Percentiles rank a stretch among this genome's conserved stretches.
Evolutionary conservation across 208 protist species (phyloP).

Genomic region (Spongospora subterranea): DNA sequence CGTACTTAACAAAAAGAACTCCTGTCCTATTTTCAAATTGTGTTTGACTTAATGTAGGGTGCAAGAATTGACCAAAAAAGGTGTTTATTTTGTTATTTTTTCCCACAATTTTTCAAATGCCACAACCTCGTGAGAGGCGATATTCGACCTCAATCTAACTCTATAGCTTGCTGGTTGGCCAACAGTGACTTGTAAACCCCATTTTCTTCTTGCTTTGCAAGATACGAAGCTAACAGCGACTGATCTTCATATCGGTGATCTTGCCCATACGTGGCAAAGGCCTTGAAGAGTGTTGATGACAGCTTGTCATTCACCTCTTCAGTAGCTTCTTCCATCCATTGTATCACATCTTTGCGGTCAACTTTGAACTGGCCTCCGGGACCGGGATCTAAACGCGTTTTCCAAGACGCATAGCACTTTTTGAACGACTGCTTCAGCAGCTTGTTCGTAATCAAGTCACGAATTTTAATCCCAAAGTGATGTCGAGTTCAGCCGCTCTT

Average conservation of each 20-base stretch:
- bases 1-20: too few relatives aligned
- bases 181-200: background rate
- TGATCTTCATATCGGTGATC: background rate
- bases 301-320: background rate
- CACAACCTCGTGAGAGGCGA: too few relatives aligned
- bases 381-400: background rate
- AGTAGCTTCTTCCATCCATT: background rate
- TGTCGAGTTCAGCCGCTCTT: background rate
- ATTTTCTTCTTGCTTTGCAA: background rate
- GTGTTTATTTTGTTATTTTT: too few relatives aligned
- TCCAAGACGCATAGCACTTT: background rate
- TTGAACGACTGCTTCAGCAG: background rate
- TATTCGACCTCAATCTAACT: background rate
- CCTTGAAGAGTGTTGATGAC: background rate
- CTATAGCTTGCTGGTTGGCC: background rate
- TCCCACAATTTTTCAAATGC: too few relatives aligned
- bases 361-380: background rate
- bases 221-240: background rate
- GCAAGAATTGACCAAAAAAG: too few relatives aligned
- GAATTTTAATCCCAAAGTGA: constrained; percentile 1
- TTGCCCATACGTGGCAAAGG: background rate
- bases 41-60: too few relatives aligned
- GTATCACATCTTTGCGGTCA: background rate
- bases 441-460: background rate
- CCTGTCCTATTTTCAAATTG: too few relatives aligned